Evolutionary conservation across 2,329 filamentous ascomycete species (phyloP), one percentile per base, ranked within the genome.

Genomic region (Fusarium succisae): DNA sequence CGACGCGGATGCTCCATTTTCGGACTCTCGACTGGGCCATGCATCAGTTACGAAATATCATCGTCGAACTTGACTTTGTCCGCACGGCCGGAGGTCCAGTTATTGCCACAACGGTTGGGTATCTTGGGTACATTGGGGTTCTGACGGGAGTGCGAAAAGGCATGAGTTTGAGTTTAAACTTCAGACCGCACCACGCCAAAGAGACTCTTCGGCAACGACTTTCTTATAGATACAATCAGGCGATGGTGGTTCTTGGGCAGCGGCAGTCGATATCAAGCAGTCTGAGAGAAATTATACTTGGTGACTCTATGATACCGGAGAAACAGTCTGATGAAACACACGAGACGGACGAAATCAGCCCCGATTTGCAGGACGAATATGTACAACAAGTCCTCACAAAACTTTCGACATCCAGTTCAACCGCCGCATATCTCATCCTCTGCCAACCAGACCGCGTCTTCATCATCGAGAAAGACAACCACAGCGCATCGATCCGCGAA

Each of bases 11-110:
- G 81, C 76, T 89, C 70, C 88, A 90, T 78, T 90, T 90, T 72
- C 82, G 88, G 22, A 89, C 87, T 6, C 75, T 90, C 22, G 88
- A 90, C 68, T 89, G 87, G 87, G 83, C 80, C 0, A 89, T 90
- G 88, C 84, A 88, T 57, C 76, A 79, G 18, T 76, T 90, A 15
- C 81, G 88, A 7, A 77, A 84, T 1, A 74, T 90, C 18, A 79
- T 88, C n/a, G 85, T 89, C 4, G 84, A 87, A 57, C 80, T 89
- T 9, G 85, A 89, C 57, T 89, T 84, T 73, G 80, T 88, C 7
- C 79, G 79, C 9, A 76, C 69, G 8, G 28, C 65, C 2, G 77
- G 71, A 11, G 79, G 82, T 1, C 77, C 81, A 0, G 81, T 86
- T 5, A 55, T 87, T 14, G 86, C 86, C 3, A 84, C 83, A 1